Evolutionary conservation across 139 green algal species (phyloP), one percentile per base, ranked within the genome.

Genomic region (Tetradesmus lagerheimii): DNA sequence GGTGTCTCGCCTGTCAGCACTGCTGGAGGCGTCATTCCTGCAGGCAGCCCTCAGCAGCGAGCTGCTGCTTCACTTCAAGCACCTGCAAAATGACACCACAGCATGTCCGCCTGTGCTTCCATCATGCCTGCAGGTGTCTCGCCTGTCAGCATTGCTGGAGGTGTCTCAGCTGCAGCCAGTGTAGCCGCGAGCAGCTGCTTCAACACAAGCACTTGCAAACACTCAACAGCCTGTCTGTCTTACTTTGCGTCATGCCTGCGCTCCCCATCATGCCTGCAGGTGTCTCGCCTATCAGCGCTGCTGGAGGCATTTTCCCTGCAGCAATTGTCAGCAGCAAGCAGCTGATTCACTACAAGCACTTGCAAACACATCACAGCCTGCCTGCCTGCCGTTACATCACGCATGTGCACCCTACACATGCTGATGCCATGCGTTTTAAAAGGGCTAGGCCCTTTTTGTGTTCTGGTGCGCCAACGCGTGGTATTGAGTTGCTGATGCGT

Each of bases 141-240:
- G 92, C 23, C 75, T 93, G 81, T 85, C 92, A 39, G 88, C 91
- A 12, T 76, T 93, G 71, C 83, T 94, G 34, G 93, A 94, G 76
- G 85, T 91, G 1, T 71, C 23, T 31, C 23, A 71, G 57, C 20
- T 71, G 57, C 25, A 71, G 11, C 5, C 57, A 71, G 1, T 14
- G n/a, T 1, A 71, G 20, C 57, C n/a, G 57, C 57, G 8, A 20
- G 20, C 57, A 71, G 20, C 57, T 9, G 15, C 53, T 25, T 23
- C 25, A 66, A 11, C 15, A 11, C 20, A 66, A 25, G 18, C 15
- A 25, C 53, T 6, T 66, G 53, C 53, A 23, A 27, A 15, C 53
- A 6, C 18, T 11, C 53, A 23, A 66, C 53, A 25, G 25, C 53
- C 45, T 57, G 45, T 15, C 53, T 66, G 15, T 25, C n/a, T n/a